Evolutionary conservation across 805 yeast species (phyloP).

Genomic region (Kuraishia floccosa): DNA sequence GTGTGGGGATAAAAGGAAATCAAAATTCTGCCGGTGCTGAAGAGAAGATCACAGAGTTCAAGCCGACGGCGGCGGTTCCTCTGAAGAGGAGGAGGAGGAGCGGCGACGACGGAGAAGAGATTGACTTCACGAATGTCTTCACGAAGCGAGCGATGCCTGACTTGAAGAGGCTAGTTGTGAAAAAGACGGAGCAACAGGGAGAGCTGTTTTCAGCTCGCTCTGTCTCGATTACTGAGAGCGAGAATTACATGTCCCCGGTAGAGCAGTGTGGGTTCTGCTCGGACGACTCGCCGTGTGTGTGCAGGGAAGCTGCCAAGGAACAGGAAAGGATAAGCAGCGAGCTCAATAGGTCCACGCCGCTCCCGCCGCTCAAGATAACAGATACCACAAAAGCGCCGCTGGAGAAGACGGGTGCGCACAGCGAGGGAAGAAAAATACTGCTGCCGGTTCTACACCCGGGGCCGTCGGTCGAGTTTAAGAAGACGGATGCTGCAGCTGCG

Average conservation of each 20-base stretch:
- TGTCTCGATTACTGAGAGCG: not conserved
- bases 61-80: constrained; percentile 61
- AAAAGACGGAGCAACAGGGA: constrained; percentile 5
- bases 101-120: constrained; percentile 21
- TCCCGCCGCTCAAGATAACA: constrained; percentile 8
- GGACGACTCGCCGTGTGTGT: constrained; percentile 85
- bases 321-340: too few species aligned
- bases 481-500: constrained; percentile 5
- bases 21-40: not conserved
- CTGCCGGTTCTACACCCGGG: constrained; percentile 57
- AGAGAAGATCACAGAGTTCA: constrained; percentile 18
- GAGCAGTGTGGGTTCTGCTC: constrained; percentile 93
- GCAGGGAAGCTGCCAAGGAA: constrained; percentile 64
- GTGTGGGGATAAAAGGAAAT: constrained; percentile 23
- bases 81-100: constrained; percentile 21
- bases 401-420: too few species aligned
- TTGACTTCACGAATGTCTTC: constrained; percentile 45
- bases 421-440: too few species aligned
- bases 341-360: constrained; percentile 13
- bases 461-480: constrained; percentile 38
- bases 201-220: not conserved
- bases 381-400: too few species aligned
- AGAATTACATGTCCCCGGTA: constrained; percentile 15
- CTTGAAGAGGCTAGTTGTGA: constrained; percentile 18
- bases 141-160: constrained; percentile 22